These are phyloP conservation scores for Asterophora parasitica DNA, from an alignment of 768 basidiomycete species.

Conservation along the genomic window DNA sequence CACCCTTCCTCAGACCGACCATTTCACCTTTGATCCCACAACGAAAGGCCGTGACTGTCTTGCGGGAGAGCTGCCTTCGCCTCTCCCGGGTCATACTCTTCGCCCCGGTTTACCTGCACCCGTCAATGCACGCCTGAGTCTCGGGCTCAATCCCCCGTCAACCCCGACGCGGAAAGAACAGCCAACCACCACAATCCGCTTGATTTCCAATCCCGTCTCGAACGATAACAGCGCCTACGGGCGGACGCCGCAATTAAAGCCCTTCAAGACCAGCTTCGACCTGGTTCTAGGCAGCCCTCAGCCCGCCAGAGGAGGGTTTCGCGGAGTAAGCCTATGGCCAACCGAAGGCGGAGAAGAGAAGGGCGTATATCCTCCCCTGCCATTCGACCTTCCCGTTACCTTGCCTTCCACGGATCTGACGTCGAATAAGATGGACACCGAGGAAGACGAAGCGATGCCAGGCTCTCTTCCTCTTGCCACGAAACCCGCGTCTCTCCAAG, in stretches of 20 bases:
- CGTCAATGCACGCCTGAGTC: conserved; percentile 53
- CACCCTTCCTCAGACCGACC: conserved; percentile 40
- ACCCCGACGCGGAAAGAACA: conserved; percentile 36
- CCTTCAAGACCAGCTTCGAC: conserved; percentile 66
- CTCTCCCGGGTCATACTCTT: conserved; percentile 55
- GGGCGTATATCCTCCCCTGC: conserved; percentile 36
- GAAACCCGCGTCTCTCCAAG: conserved; percentile 4
- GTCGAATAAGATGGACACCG: conserved; percentile 16
- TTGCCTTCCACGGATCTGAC: conserved; percentile 7
- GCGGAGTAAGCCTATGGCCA: conserved; percentile 28
- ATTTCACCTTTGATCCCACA: conserved; percentile 41
- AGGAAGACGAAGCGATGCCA: conserved; percentile 30
- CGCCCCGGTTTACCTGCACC: conserved; percentile 62
- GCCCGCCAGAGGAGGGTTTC: conserved; percentile 15
- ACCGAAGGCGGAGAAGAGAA: conserved; percentile 19
- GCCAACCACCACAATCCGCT: conserved; percentile 48
- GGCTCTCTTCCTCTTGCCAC: conserved; percentile 20
- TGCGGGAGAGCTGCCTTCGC: conserved; percentile 31
- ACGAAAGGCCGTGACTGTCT: background rate
- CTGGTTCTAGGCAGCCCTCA: conserved; percentile 55
- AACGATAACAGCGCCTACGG: conserved; percentile 17
- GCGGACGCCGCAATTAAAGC: conserved; percentile 59
- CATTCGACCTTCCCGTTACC: conserved; percentile 25
- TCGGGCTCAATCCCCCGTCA: conserved; percentile 40
- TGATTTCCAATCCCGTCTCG: conserved; percentile 35